Evolutionary conservation across 169 alveolate genomes (phyloP), one percentile per base, ranked within the genome.

Genomic region (Plasmodium inui): DNA sequence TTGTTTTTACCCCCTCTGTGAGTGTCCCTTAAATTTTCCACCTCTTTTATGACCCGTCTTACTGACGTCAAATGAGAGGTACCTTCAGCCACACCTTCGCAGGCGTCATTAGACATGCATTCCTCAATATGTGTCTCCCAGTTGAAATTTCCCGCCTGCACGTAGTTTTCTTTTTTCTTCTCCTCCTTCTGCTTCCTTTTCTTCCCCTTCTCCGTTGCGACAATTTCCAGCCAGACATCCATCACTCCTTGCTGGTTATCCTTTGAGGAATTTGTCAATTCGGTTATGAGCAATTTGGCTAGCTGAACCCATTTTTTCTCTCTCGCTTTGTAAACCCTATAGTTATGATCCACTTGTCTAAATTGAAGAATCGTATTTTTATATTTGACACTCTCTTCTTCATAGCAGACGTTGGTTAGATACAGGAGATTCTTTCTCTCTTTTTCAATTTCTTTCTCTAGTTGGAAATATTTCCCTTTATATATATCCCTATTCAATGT

Each of bases 231-330:
- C 93, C 93, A 84, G 9, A 73, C 53, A 84, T 73, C 44, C 78
- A 73, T 84, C 19, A 84, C 78, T 3, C 50, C 79, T 7, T 73
- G 55, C 28, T 84, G 85, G 46, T 73, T 73, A 7, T 2, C 19
- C 6, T 28, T 39, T 28, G 84, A 84, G 2, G 93, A 61, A 73
- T 73, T 74, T 34, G 14, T 84, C 39, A 84, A 28, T 50, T 84
- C 85, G 14, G 67, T 46, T 30, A 72, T 53, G 17, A 84, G 76
- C 12, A 84, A 28, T 84, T 84, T 72, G 9, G 44, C 50, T 32
- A 84, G 67, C 37, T 84, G 53, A 9, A 46, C 79, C 93, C 93
- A 84, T 84, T 84, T 55, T 44, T 46, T 84, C 73, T 84, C 93
- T 32, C 93, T 84, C 0, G 72, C 70, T 84, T 84, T 73, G 34